Evolutionary conservation across 306 rosid genomes (phyloP), one percentile per base, ranked within the genome.

Genomic region (Trifolium subterraneum): DNA sequence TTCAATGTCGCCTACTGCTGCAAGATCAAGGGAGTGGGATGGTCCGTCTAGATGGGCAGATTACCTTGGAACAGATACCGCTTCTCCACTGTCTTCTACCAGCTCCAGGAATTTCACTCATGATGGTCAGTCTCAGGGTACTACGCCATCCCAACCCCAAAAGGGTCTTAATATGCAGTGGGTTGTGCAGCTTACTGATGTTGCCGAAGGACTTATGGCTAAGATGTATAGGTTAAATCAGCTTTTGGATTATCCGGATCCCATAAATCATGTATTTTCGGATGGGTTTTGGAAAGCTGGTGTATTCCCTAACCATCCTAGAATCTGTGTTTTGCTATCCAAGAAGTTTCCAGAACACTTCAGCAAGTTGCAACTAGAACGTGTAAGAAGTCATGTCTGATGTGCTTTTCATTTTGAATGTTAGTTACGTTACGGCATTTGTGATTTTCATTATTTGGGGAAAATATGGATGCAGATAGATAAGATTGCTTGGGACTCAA

Each of bases 191-290:
- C 91, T 94, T 56, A 90, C 89, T 44, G 95, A 90, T 79, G 98
- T 94, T 73, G 98, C 93, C 0, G 92, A 94, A 70, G 98, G 98
- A 80, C 93, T 94, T 83, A 88, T 94, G 98, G 98, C 96, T 80
- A 92, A 91, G 86, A 92, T 92, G 89, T 88, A 94, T 86, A 87
- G 97, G 88, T 80, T 94, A 71, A 91, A 92, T 80, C 98, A 94
- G 76, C 92, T 91, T 75, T 84, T 94, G 92, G 98, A 92, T 82
- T 94, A 87, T 82, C 98, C 98, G 4, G 97, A 94, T 81, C 95
- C 97, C 36, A 77, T 90, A 68, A 87, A 89, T 72, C 91, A 84
- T 79, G 84, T 81, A 16, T 92, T 87, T 87, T 88, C 95, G 29
- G 97, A 94, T 22, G 90, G 89, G 13, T 94, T 86, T 90, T 94